Evolutionary conservation across 345 rosid genomes (phyloP).

Genomic region (Linum trigynum): DNA sequence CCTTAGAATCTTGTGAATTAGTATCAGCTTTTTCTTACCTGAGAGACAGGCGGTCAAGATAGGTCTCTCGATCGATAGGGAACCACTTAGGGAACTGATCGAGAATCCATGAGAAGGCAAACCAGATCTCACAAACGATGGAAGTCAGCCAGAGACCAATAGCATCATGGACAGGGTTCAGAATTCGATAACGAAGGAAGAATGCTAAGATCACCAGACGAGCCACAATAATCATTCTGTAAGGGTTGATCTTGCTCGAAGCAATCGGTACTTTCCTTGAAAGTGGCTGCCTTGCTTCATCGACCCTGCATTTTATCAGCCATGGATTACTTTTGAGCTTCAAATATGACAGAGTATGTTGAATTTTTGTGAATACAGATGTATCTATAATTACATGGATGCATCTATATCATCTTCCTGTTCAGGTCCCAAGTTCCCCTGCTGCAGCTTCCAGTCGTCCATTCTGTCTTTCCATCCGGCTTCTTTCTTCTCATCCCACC

Average conservation of each 20-base stretch:
- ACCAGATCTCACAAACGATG: slow-evolving; percentile 88
- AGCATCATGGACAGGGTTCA: slow-evolving; percentile 86
- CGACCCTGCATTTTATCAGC: slow-evolving; percentile 41
- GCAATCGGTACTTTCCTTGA: slow-evolving; percentile 95
- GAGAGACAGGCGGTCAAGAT: slow-evolving; percentile 78
- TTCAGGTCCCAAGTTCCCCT: slow-evolving; percentile 75
- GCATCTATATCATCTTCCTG: slow-evolving; percentile 72
- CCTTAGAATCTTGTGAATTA: background rate
- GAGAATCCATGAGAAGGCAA: slow-evolving; percentile 92
- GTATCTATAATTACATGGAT: slow-evolving; percentile 38
- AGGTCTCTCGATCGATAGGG: slow-evolving; percentile 88
- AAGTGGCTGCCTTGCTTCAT: slow-evolving; percentile 87
- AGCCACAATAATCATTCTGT: slow-evolving; percentile 87
- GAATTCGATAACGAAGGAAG: slow-evolving; percentile 71
- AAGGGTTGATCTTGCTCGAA: slow-evolving; percentile 86
- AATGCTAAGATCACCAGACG: slow-evolving; percentile 69
- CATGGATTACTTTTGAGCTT: background rate
- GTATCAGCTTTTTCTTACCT: slow-evolving; percentile 31
- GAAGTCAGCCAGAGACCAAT: slow-evolving; percentile 90
- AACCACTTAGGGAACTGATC: slow-evolving; percentile 98
- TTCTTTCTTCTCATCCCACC: slow-evolving; percentile 83
- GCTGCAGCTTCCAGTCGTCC: slow-evolving; percentile 92
- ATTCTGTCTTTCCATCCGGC: slow-evolving; percentile 82
- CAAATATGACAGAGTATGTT: background rate
- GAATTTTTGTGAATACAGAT: background rate